Conservation (phyloP, 1,284 basidiomycete genomes). For the Coriolopsis trogii region DNA sequence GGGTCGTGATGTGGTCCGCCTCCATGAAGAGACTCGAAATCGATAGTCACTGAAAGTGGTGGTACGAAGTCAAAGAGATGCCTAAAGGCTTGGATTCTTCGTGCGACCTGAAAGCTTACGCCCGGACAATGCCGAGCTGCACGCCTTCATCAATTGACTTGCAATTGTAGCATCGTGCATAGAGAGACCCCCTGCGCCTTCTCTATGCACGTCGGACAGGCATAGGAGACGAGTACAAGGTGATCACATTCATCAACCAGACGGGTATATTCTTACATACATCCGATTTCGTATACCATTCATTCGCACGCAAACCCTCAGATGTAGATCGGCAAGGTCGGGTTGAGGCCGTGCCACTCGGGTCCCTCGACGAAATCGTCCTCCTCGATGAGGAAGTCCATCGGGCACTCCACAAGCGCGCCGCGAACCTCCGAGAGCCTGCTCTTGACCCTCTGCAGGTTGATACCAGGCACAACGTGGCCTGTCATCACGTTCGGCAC, state of each 20-base stretch:
- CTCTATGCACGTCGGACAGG: not conserved
- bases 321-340: slow-evolving; percentile 77
- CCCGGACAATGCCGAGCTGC: too few relatives aligned
- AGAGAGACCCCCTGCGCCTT: too few relatives aligned
- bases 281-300: not conserved
- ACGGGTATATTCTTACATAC: not conserved
- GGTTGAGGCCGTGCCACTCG: slow-evolving; percentile 76
- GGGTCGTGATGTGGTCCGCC: too few relatives aligned
- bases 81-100: too few relatives aligned
- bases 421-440: slow-evolving; percentile 73
- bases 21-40: too few relatives aligned
- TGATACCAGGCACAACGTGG: slow-evolving; percentile 74
- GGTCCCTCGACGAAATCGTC: slow-evolving; percentile 69
- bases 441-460: slow-evolving; percentile 71
- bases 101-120: too few relatives aligned
- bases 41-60: too few relatives aligned
- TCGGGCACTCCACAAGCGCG: slow-evolving; percentile 74
- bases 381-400: slow-evolving; percentile 84
- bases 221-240: not conserved
- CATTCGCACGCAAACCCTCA: slow-evolving; percentile 32
- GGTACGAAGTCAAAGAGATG: too few relatives aligned
- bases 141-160: too few relatives aligned
- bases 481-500: slow-evolving; percentile 79
- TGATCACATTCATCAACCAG: not conserved
- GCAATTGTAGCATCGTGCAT: too few relatives aligned